phyloP scores from a whole-genome alignment of 2,329 filamentous ascomycete genomes.

The Coniochaeta pulveracea region DNA sequence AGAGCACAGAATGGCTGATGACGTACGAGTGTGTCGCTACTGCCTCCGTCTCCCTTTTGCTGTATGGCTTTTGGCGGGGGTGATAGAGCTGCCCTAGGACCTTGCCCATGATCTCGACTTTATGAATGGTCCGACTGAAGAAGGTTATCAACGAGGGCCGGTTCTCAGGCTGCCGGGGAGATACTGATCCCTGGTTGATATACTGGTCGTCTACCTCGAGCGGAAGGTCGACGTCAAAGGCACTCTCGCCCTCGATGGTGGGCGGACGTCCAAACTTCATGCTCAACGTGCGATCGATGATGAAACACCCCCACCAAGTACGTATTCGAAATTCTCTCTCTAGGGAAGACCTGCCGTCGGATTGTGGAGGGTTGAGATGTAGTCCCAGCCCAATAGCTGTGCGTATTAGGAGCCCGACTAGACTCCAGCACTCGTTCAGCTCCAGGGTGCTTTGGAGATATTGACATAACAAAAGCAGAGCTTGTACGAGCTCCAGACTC shows the following conservation, averaged over 20 bases:
- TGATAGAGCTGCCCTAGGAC: constrained; percentile 6
- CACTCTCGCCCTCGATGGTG: constrained; percentile 3
- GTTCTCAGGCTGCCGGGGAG: constrained; percentile 6
- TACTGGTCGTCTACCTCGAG: constrained; percentile 7
- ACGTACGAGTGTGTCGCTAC: constrained; percentile 1
- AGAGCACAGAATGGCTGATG: constrained; percentile 5
- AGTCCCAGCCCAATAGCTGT: constrained; percentile 5
- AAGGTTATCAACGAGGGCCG: constrained; percentile 6
- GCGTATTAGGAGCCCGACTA: constrained; percentile 6
- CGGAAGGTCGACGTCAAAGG: constrained; percentile 4
- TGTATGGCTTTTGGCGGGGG: not conserved
- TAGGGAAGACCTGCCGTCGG: constrained; percentile 2
- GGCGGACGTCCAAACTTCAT: constrained; percentile 8
- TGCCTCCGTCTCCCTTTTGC: not conserved
- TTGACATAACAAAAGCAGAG: constrained; percentile 6
- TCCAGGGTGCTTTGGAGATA: constrained; percentile 8
- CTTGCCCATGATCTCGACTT: constrained; percentile 4
- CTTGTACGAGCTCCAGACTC: constrained; percentile 6
- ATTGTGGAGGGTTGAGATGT: constrained; percentile 5
- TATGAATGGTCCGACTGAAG: constrained; percentile 6
- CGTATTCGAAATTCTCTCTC: constrained; percentile 6
- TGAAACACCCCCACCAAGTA: constrained; percentile 6
- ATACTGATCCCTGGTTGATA: constrained; percentile 6
- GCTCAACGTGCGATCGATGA: constrained; percentile 6
- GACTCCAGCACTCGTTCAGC: constrained; percentile 7